These are phyloP conservation scores for Plasmodium gaboni DNA, from an alignment of 169 alveolate genomes.

Conservation along the genomic window DNA sequence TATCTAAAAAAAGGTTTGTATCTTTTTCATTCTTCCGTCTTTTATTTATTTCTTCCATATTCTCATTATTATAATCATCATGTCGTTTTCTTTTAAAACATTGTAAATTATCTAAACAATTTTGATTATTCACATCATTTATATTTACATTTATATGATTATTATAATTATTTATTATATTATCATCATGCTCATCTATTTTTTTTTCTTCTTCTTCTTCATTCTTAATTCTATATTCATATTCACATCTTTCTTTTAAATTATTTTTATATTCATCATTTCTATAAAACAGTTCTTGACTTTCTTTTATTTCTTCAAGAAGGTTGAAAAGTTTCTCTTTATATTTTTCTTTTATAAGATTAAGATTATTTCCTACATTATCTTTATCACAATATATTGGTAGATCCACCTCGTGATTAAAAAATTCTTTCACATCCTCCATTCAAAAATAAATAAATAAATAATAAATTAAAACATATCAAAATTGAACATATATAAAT, in stretches of 20 bases:
- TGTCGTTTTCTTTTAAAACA: neutral
- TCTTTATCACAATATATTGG: constrained; percentile 14
- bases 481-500: neutral
- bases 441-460: constrained; percentile 4
- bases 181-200: neutral
- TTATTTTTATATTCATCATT: neutral
- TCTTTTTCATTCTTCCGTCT: neutral
- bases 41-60: neutral
- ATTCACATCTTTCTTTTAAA: neutral
- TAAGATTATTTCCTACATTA: constrained; percentile 17
- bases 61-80: neutral
- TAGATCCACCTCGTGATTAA: neutral
- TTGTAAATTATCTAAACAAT: neutral
- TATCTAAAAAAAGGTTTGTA: neutral
- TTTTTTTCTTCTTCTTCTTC: neutral
- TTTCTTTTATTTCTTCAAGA: constrained; percentile 20
- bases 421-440: constrained; percentile 6
- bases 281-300: no score
- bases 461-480: neutral
- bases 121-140: neutral
- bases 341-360: constrained; percentile 14
- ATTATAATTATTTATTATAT: neutral
- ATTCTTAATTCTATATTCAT: neutral
- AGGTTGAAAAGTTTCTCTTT: constrained; percentile 7
- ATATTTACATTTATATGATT: neutral